A percentile compares a stretch with the other conserved stretches of the same genome.
These are phyloP conservation scores for Solanum etuberosum DNA, from an alignment of 257 asterid genomes.

Conservation along the genomic window DNA sequence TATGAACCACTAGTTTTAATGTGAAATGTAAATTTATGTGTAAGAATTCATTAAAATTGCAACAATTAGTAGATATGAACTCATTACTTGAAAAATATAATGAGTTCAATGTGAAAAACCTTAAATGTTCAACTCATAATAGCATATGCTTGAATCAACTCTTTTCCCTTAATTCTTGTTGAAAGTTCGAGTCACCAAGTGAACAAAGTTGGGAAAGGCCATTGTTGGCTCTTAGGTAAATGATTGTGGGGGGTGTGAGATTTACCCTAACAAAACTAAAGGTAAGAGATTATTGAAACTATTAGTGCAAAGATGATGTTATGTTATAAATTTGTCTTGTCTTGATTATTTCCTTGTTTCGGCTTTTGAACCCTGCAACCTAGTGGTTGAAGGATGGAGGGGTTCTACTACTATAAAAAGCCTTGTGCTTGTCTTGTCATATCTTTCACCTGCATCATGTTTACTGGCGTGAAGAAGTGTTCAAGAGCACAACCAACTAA, in stretches of 20 bases:
- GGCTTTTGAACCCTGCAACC: neutral
- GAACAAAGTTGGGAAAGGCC: neutral
- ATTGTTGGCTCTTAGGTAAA: neutral
- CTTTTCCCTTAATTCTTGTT: neutral
- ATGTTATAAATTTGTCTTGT: neutral
- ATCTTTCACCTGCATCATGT: neutral
- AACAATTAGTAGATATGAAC: neutral
- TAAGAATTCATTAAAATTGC: neutral
- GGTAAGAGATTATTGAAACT: neutral
- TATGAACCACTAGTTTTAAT: neutral
- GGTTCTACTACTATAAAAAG: neutral
- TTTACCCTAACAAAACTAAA: neutral
- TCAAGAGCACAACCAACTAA: neutral
- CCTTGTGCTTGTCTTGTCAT: neutral
- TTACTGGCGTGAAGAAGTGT: neutral
- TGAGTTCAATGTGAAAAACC: neutral
- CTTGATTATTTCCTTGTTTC: neutral
- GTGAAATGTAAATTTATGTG: neutral
- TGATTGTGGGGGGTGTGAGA: neutral
- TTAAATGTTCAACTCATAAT: neutral
- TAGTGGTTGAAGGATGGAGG: neutral
- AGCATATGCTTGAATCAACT: neutral
- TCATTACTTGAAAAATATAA: neutral
- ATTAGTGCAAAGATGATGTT: neutral
- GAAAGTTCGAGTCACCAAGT: neutral